These are phyloP conservation scores for Pestalotiopsis sp. DNA, from an alignment of 2,329 filamentous ascomycete species.

Conservation along the genomic window DNA sequence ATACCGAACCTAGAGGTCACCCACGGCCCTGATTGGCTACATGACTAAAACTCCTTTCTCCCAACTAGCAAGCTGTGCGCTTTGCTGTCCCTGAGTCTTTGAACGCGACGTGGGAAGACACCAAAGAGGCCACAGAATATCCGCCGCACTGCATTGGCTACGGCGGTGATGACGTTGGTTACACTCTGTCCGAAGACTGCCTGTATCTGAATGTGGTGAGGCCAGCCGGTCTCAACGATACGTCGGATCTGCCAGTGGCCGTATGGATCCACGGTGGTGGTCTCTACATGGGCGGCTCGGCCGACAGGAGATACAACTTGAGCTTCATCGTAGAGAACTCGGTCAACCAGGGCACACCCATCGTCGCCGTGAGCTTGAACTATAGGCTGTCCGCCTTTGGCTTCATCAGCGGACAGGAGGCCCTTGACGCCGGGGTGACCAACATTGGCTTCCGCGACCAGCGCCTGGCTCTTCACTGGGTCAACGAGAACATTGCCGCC, in stretches of 20 bases:
- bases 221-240: conserved; percentile 21
- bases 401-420: conserved; percentile 44
- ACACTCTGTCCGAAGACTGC: conserved; percentile 29
- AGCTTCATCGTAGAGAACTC: conserved; percentile 57
- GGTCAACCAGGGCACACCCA: conserved; percentile 43
- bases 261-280: conserved; percentile 59
- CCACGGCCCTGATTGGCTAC: conserved; percentile 13
- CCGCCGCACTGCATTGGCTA: conserved; percentile 46
- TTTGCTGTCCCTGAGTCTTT: conserved; percentile 49
- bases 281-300: conserved; percentile 26
- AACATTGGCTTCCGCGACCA: conserved; percentile 52
- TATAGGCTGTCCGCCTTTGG: conserved; percentile 50
- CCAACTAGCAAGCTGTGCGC: conserved; percentile 29
- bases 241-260: conserved; percentile 46
- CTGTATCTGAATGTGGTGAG: conserved; percentile 33
- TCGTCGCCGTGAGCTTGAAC: conserved; percentile 51
- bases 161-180: conserved; percentile 30
- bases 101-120: conserved; percentile 41
- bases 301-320: conserved; percentile 59
- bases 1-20: background rate
- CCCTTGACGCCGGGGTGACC: conserved; percentile 40
- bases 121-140: conserved; percentile 41
- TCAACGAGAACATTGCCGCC: conserved; percentile 33
- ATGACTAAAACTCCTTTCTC: conserved; percentile 37
- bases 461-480: conserved; percentile 45